Percentiles rank a stretch among this genome's conserved stretches.
Conservation (phyloP, 2,329 filamentous ascomycete genomes). For the Rhynchosporium secalis region DNA sequence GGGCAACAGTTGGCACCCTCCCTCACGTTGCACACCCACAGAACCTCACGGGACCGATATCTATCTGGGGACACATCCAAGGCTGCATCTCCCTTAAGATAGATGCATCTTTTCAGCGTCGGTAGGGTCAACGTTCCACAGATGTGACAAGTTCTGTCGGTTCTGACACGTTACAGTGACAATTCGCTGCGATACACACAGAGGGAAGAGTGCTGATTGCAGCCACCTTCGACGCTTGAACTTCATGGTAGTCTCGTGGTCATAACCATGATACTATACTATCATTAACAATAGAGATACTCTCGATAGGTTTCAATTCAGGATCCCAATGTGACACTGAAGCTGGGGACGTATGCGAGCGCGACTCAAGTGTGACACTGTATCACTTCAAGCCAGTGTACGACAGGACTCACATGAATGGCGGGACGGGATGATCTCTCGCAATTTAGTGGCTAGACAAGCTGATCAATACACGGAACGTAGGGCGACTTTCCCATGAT, state of each 20-base stretch:
- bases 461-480: no score
- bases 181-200: constrained; percentile 3
- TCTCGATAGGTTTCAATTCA: neutral
- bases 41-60: neutral
- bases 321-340: neutral
- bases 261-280: neutral
- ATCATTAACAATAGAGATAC: neutral
- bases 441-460: no score
- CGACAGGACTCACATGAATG: no score
- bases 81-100: neutral
- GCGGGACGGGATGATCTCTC: neutral
- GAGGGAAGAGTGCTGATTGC: constrained; percentile 1
- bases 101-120: neutral
- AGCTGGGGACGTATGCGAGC: neutral
- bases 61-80: neutral
- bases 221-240: neutral
- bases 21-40: neutral
- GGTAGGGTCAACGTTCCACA: constrained; percentile 10
- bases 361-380: no score
- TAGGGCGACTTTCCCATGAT: no score
- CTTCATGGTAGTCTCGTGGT: neutral
- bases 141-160: neutral
- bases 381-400: no score
- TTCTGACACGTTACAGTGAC: constrained; percentile 14
- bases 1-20: neutral